Evolutionary conservation across 306 rosid genomes (phyloP).

Genomic region (Acacia crassicarpa): DNA sequence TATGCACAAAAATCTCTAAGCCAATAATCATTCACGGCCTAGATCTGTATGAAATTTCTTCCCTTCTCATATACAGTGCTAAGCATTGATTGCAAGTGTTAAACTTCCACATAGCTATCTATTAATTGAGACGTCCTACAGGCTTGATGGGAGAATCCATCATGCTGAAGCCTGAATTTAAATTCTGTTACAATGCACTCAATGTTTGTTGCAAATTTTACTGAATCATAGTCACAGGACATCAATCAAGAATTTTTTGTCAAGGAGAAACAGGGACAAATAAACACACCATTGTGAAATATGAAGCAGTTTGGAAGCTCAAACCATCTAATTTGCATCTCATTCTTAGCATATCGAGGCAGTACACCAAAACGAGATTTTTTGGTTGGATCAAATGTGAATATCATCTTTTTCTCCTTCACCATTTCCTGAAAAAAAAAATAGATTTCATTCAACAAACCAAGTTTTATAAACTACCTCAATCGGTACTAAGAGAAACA

Average conservation of each 20-base stretch:
- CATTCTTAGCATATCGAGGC: slow-evolving; percentile 91
- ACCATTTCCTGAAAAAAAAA: slow-evolving; percentile 89
- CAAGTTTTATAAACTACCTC: slow-evolving; percentile 13
- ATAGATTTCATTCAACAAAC: slow-evolving; percentile 14
- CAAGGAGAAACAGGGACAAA: slow-evolving; percentile 16
- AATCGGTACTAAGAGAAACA: neutral
- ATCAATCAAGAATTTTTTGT: neutral
- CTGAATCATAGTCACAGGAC: slow-evolving; percentile 20
- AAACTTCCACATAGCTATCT: slow-evolving; percentile 8
- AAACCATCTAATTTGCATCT: slow-evolving; percentile 80
- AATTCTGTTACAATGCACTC: neutral
- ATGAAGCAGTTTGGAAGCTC: slow-evolving; percentile 98
- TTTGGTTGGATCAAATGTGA: slow-evolving; percentile 79
- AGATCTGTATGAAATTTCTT: neutral
- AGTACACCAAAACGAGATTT: slow-evolving; percentile 92
- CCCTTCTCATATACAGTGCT: neutral
- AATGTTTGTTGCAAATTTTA: neutral
- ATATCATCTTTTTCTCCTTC: slow-evolving; percentile 74
- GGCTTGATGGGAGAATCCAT: neutral
- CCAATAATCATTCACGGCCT: neutral
- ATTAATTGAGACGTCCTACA: neutral
- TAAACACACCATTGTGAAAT: slow-evolving; percentile 80
- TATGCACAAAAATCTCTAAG: neutral
- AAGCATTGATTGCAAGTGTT: slow-evolving; percentile 19
- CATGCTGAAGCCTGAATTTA: slow-evolving; percentile 2